These are phyloP conservation scores for Kodamaea arcana DNA, from an alignment of 1,139 yeast genomes.

Conservation along the genomic window DNA sequence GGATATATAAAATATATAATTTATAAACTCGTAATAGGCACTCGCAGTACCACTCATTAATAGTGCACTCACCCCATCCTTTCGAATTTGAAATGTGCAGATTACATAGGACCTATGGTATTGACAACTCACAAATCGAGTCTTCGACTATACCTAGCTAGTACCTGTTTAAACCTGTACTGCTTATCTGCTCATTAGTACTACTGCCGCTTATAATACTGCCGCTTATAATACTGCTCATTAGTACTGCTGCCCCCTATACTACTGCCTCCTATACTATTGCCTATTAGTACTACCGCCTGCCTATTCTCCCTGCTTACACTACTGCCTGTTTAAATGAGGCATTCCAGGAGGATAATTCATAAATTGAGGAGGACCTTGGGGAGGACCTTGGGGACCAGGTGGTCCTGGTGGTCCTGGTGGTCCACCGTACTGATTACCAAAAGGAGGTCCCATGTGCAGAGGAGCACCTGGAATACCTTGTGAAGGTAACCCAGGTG, in stretches of 20 bases:
- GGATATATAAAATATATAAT: neutral
- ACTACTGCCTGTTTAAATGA: neutral
- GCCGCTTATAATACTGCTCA: too few species aligned
- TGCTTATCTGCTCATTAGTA: too few species aligned
- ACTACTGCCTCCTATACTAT: neutral
- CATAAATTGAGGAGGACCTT: constrained; percentile 19
- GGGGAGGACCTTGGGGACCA: constrained; percentile 16
- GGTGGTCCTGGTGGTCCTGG: constrained; percentile 12
- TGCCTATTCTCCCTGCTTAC: neutral
- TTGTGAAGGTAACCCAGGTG: constrained; percentile 9
- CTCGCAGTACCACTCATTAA: neutral
- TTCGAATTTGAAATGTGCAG: too few species aligned
- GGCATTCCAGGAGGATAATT: constrained; percentile 24
- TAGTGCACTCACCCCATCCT: neutral
- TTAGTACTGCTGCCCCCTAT: too few species aligned
- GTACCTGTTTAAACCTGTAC: too few species aligned
- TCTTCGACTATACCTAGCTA: too few species aligned
- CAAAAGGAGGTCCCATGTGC: neutral
- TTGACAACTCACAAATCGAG: too few species aligned
- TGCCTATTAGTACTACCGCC: too few species aligned
- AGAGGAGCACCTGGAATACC: neutral
- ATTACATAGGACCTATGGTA: too few species aligned
- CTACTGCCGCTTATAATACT: too few species aligned
- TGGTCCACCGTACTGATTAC: constrained; percentile 1
- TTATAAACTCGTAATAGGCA: neutral